These are phyloP conservation scores for Blastomyces emzantsi DNA, from an alignment of 2,329 filamentous ascomycete species.

Conservation along the genomic window DNA sequence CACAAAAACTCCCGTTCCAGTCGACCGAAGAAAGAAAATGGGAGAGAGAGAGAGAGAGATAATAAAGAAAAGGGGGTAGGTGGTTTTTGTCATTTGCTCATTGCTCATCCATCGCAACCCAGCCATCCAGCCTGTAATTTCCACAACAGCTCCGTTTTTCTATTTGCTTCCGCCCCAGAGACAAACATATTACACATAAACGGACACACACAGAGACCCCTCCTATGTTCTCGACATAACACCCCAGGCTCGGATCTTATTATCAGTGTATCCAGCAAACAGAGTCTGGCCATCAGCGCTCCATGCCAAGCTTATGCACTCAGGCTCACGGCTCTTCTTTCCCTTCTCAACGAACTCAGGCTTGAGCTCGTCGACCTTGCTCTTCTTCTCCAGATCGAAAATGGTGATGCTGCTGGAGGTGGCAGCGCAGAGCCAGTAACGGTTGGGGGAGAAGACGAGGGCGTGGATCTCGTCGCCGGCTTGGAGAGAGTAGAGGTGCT, in stretches of 20 bases:
- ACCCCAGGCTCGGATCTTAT: conserved; percentile 96
- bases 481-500: conserved; percentile 99
- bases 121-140: conserved; percentile 1
- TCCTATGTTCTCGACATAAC: conserved; percentile 86
- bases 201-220: conserved; percentile 15
- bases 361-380: conserved; percentile 99
- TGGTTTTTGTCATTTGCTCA: conserved; percentile 7
- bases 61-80: neutral
- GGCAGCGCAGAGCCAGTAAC: conserved; percentile 99
- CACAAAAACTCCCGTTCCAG: conserved; percentile 5
- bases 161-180: neutral
- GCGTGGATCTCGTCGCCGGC: conserved; percentile 99
- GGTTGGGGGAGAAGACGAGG: conserved; percentile 99
- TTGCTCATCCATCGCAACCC: conserved; percentile 9
- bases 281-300: conserved; percentile 97
- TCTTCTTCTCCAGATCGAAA: conserved; percentile 99
- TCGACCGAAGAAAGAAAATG: neutral
- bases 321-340: conserved; percentile 98
- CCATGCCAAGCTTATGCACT: conserved; percentile 97
- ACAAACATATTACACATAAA: conserved; percentile 5
- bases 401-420: conserved; percentile 98
- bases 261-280: conserved; percentile 99
- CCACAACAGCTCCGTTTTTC: conserved; percentile 3
- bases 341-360: conserved; percentile 91
- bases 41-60: neutral